Conservation (phyloP, 2,329 filamentous ascomycete species). For the Parasarocladium wereldwijsianum region DNA sequence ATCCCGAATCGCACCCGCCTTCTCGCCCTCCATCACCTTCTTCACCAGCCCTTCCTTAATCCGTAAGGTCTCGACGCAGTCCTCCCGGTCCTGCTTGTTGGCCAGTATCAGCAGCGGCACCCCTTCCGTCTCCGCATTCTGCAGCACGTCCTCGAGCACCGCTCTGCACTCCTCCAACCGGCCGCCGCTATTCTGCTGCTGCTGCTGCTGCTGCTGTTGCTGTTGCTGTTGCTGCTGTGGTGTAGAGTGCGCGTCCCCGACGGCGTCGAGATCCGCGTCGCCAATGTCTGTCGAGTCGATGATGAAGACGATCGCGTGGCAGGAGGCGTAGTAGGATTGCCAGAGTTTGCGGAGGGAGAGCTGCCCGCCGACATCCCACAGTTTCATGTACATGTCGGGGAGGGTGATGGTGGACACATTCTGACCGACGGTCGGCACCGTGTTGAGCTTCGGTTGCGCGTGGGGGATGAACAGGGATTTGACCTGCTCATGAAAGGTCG, state of each 20-base stretch:
- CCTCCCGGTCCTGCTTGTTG: constrained; percentile 96
- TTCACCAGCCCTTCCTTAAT: constrained; percentile 96
- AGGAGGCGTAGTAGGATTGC: constrained; percentile 89
- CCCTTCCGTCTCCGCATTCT: constrained; percentile 75
- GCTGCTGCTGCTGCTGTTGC: too few species aligned
- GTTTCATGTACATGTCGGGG: constrained; percentile 91
- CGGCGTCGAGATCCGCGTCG: constrained; percentile 58
- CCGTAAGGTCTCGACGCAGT: constrained; percentile 90
- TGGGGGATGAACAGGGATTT: constrained; percentile 68
- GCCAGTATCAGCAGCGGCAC: constrained; percentile 85
- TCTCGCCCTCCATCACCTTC: constrained; percentile 90
- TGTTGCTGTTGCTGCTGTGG: too few species aligned
- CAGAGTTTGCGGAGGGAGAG: constrained; percentile 77
- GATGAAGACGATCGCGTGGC: constrained; percentile 95
- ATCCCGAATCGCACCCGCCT: constrained; percentile 73
- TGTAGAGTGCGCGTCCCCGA: too few species aligned
- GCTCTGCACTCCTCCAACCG: constrained; percentile 77
- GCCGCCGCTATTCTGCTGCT: constrained; percentile 28
- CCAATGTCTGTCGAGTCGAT: constrained; percentile 92
- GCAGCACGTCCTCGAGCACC: constrained; percentile 80
- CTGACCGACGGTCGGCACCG: constrained; percentile 91
- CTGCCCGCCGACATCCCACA: constrained; percentile 97
- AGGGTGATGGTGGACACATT: constrained; percentile 87
- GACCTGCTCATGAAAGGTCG: constrained; percentile 92
- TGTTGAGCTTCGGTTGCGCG: constrained; percentile 56